A percentile compares a stretch with the other conserved stretches of the same genome.
Conservation (phyloP, 2,329 filamentous ascomycete genomes). For the Aureobasidium sp. region DNA sequence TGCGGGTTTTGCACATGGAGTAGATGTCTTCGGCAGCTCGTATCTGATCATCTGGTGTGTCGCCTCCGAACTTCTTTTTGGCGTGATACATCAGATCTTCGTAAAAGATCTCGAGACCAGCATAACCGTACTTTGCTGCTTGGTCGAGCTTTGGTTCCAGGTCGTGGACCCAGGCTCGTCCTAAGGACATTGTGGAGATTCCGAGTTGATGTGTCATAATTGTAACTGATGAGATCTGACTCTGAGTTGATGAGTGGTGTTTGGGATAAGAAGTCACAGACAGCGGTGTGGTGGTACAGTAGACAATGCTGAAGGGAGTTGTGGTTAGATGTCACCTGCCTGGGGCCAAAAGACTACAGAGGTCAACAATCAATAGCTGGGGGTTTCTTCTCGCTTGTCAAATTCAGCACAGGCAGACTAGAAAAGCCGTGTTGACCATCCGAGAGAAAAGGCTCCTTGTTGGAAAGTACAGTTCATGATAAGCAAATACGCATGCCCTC, state of each 20-base stretch:
- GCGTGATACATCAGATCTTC: constrained; percentile 63
- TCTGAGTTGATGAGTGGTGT: not conserved
- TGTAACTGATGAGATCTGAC: not conserved
- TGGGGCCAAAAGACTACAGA: not conserved
- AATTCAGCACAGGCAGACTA: not conserved
- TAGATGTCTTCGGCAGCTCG: constrained; percentile 50
- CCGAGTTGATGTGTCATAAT: constrained; percentile 49
- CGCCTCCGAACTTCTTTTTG: constrained; percentile 34
- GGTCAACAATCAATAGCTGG: not conserved
- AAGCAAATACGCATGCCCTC: not conserved
- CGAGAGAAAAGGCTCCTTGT: not conserved
- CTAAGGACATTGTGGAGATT: constrained; percentile 71
- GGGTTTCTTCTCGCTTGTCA: not conserved
- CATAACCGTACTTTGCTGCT: constrained; percentile 55
- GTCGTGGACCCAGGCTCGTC: constrained; percentile 61
- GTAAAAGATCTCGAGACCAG: constrained; percentile 66
- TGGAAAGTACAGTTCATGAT: not conserved
- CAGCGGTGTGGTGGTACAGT: not conserved
- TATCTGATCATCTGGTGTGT: constrained; percentile 41
- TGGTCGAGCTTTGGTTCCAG: constrained; percentile 59
- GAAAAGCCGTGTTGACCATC: not conserved
- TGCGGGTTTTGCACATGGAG: constrained; percentile 47
- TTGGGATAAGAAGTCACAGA: not conserved
- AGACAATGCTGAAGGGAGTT: not conserved
- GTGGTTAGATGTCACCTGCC: not conserved